Conservation (phyloP, 2,329 filamentous ascomycete species). For the Alternaria sp. region DNA sequence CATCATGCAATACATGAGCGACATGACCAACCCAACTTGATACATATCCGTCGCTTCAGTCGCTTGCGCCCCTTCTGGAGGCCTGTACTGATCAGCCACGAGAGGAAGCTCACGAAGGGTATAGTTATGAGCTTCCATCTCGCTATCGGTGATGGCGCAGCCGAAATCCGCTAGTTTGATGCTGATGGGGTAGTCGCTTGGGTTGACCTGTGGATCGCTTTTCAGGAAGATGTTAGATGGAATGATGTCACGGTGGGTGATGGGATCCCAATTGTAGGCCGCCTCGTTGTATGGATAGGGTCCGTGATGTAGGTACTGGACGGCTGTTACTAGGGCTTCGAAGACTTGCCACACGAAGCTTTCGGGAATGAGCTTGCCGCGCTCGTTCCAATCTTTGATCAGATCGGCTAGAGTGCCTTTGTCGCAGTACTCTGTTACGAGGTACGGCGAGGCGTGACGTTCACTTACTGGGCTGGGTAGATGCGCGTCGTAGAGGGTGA, state of each 20-base stretch:
- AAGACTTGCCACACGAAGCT: background rate
- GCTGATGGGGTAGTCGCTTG: background rate
- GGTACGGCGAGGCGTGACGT: background rate
- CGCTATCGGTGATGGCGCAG: background rate
- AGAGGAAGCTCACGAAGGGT: background rate
- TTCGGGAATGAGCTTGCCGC: background rate
- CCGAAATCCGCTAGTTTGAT: background rate
- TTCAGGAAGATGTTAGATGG: background rate
- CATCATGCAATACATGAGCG: background rate
- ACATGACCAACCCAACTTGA: background rate
- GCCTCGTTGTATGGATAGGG: background rate
- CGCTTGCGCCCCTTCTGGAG: background rate
- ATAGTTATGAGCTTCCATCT: background rate
- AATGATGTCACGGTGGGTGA: background rate
- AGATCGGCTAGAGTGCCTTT: background rate
- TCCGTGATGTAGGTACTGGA: background rate
- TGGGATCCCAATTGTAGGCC: background rate
- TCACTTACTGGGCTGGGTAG: background rate
- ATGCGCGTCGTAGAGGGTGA: background rate
- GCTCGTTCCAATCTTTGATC: background rate
- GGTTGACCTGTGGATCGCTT: rapidly evolving
- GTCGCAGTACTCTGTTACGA: background rate
- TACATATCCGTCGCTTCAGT: constrained; percentile 3
- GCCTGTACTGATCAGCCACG: background rate
- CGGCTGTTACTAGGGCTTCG: background rate